phyloP scores from a whole-genome alignment of 352 stramenopile genomes.

The Phytophthora colocasiae region DNA sequence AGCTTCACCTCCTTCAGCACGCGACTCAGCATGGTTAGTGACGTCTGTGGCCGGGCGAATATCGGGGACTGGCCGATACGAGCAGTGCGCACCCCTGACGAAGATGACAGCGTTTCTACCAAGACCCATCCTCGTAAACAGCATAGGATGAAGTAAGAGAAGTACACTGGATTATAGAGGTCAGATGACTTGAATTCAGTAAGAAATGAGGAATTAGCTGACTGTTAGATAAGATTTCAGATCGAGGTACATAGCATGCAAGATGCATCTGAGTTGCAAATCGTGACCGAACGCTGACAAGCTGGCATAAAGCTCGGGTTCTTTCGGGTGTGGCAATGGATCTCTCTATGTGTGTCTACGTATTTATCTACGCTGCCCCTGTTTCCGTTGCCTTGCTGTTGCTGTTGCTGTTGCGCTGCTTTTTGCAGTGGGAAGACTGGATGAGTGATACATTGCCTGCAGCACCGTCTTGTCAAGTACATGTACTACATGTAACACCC shows the following conservation, averaged over 20 bases:
- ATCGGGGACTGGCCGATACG: constrained; percentile 32
- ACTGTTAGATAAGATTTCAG: constrained; percentile 2
- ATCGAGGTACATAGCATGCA: neutral
- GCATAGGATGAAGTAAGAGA: neutral
- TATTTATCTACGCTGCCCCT: neutral
- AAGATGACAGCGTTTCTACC: constrained; percentile 23
- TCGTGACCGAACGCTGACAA: constrained; percentile 12
- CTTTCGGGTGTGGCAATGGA: neutral
- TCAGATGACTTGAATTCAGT: neutral
- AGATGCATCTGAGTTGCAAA: constrained; percentile 26
- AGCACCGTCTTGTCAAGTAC: constrained; percentile 1
- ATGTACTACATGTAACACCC: neutral
- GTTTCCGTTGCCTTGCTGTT: neutral
- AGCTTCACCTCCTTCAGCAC: constrained; percentile 72
- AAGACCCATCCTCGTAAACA: neutral
- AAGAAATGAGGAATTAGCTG: neutral
- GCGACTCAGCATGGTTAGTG: constrained; percentile 50
- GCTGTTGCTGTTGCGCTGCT: neutral
- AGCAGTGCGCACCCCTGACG: constrained; percentile 13
- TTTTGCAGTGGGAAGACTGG: neutral
- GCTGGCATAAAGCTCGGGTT: neutral
- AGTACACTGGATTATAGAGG: neutral
- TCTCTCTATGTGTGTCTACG: neutral
- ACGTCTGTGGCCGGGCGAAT: neutral
- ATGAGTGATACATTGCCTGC: neutral